Percentiles rank a stretch among this genome's conserved stretches.
Evolutionary conservation across 306 rosid species (phyloP).

Genomic region (Lathyrus sativus): DNA sequence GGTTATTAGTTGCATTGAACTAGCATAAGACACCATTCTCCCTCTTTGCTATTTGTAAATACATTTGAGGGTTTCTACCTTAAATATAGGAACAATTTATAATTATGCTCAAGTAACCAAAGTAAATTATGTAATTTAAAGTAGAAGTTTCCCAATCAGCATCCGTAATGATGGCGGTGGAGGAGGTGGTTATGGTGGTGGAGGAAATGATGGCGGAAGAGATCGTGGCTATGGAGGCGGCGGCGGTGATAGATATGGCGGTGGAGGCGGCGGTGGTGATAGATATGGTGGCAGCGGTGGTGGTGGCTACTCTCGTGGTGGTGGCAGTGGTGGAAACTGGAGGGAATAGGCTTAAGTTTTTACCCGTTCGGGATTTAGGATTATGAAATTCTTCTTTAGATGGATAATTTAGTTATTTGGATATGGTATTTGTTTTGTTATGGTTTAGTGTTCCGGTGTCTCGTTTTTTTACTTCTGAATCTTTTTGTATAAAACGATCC

Average conservation of each 20-base stretch:
- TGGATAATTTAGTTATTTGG: background rate
- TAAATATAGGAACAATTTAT: too few species aligned
- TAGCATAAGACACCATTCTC: too few species aligned
- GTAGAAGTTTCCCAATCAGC: too few species aligned
- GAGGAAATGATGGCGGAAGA: background rate
- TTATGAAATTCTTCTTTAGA: background rate
- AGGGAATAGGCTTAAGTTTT: conserved; percentile 41
- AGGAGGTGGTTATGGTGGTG: background rate
- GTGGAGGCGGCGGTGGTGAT: background rate
- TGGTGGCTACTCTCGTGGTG: conserved; percentile 54
- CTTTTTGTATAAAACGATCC: conserved; percentile 22
- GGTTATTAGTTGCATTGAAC: too few species aligned
- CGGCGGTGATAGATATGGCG: conserved; percentile 3
- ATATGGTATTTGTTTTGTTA: background rate
- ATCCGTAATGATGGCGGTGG: background rate
- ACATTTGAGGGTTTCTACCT: too few species aligned
- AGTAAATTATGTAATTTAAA: too few species aligned
- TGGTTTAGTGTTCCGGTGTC: conserved; percentile 9
- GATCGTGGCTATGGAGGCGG: background rate
- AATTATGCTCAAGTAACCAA: too few species aligned
- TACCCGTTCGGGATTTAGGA: background rate
- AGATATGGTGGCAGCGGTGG: conserved; percentile 13
- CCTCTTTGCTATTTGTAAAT: too few species aligned
- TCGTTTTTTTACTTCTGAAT: conserved; percentile 21
- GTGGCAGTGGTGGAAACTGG: conserved; percentile 53